Percentiles rank a stretch among this genome's conserved stretches.
Evolutionary conservation across 768 basidiomycete species (phyloP).

Genomic region (Hygrophoropsis aurantiaca): DNA sequence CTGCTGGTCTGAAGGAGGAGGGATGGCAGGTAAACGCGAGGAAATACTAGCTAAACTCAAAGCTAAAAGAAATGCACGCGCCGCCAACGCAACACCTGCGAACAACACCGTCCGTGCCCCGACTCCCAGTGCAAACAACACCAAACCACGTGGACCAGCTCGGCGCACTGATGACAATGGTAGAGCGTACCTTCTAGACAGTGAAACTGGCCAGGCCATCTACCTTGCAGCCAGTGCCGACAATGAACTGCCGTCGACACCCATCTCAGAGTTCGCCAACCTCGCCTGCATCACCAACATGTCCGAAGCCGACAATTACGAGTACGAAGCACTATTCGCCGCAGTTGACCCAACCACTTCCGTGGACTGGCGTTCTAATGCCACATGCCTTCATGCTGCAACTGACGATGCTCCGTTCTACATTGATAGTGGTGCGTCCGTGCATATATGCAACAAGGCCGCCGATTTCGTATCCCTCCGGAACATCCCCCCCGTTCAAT

Average conservation of each 20-base stretch:
- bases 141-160: background rate
- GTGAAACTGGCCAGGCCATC: background rate
- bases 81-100: background rate
- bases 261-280: background rate
- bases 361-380: too few species aligned
- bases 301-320: background rate
- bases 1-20: background rate
- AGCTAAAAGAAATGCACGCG: background rate
- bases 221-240: background rate
- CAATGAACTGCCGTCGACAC: background rate
- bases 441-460: conserved; percentile 13
- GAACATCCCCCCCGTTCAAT: conserved; percentile 9
- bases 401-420: conserved; percentile 2
- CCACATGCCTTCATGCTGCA: too few species aligned
- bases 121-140: background rate
- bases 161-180: background rate
- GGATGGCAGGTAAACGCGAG: background rate
- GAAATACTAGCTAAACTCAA: background rate
- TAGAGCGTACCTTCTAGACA: background rate
- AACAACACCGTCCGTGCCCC: background rate
- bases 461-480: conserved; percentile 12
- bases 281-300: background rate
- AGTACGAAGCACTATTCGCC: background rate
- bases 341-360: background rate
- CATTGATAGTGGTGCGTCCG: conserved; percentile 9